Evolutionary conservation across 108 stramenopile genomes (phyloP).

Genomic region (Schizochytrium sp.): DNA sequence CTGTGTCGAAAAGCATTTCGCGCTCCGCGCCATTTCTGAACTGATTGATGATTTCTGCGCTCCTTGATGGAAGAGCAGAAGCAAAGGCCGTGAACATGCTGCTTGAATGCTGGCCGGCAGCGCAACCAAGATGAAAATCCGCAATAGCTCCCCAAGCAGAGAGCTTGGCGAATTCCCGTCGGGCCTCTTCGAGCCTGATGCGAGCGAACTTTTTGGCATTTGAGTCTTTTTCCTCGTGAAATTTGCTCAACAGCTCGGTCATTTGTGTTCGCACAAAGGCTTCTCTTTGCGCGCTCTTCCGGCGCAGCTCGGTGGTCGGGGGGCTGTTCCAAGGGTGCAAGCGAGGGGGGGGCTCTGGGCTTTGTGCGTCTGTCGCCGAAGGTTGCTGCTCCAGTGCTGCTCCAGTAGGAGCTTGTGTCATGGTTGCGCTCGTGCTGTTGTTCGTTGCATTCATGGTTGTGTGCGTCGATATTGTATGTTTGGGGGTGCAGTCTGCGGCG

Average conservation of each 20-base stretch:
- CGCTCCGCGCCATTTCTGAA: not conserved
- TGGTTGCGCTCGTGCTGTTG: too few species aligned
- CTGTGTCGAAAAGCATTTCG: not conserved
- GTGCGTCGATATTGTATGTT: too few species aligned
- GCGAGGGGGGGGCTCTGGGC: not conserved
- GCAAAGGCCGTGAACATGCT: not conserved
- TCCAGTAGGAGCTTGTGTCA: too few species aligned
- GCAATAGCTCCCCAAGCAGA: not conserved
- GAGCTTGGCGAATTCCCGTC: not conserved
- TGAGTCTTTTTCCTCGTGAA: not conserved
- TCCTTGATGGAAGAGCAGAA: not conserved
- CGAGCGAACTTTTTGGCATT: not conserved
- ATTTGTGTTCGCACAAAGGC: not conserved
- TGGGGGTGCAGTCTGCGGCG: too few species aligned
- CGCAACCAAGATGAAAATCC: not conserved
- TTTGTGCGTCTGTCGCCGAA: too few species aligned
- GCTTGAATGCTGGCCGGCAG: not conserved
- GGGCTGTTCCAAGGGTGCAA: not conserved
- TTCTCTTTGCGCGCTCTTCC: not conserved
- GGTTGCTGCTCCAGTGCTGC: too few species aligned
- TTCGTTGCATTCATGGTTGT: too few species aligned
- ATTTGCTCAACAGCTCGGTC: not conserved
- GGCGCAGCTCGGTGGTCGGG: not conserved
- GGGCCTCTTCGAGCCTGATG: not conserved
- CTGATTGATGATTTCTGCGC: not conserved